Percentiles rank a stretch among this genome's conserved stretches.
phyloP scores from a whole-genome alignment of 1,139 yeast genomes.

The Groenewaldozyma auringiensis region DNA sequence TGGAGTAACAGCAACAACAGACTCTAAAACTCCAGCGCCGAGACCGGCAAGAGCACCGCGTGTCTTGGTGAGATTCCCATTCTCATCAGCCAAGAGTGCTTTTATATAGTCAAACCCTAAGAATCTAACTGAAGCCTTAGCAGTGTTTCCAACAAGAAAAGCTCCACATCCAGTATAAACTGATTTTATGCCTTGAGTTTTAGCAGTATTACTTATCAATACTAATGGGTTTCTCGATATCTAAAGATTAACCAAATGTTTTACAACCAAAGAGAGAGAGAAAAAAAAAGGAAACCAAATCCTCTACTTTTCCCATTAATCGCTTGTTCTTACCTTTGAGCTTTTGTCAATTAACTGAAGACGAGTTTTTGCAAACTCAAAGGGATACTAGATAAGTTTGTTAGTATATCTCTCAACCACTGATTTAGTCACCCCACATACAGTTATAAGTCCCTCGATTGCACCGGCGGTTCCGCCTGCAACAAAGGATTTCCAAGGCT shows the following conservation, averaged over 20 bases:
- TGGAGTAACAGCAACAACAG: conserved; percentile 91
- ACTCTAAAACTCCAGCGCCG: conserved; percentile 92
- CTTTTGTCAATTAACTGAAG: conserved; percentile 73
- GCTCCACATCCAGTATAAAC: conserved; percentile 98
- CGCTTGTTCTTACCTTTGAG: conserved; percentile 34
- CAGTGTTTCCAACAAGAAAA: conserved; percentile 90
- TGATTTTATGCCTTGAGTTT: conserved; percentile 69
- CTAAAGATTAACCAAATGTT: conserved; percentile 4
- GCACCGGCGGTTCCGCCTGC: conserved; percentile 98
- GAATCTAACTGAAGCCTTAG: conserved; percentile 89
- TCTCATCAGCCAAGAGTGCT: conserved; percentile 63
- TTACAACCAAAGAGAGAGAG: background rate
- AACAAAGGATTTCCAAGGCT: conserved; percentile 60
- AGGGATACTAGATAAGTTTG: conserved; percentile 50
- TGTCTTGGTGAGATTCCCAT: conserved; percentile 82
- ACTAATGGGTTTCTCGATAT: conserved; percentile 73
- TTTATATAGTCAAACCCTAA: conserved; percentile 88
- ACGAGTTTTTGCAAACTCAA: conserved; percentile 93
- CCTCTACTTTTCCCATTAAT: background rate
- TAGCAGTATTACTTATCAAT: conserved; percentile 65
- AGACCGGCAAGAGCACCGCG: conserved; percentile 91
- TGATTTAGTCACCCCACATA: conserved; percentile 12
- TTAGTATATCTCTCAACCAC: background rate
- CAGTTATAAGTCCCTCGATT: conserved; percentile 75
- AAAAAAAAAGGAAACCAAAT: too few relatives aligned